These are phyloP conservation scores for Marasmius tenuissimus DNA, from an alignment of 1,284 basidiomycete species.

Conservation along the genomic window DNA sequence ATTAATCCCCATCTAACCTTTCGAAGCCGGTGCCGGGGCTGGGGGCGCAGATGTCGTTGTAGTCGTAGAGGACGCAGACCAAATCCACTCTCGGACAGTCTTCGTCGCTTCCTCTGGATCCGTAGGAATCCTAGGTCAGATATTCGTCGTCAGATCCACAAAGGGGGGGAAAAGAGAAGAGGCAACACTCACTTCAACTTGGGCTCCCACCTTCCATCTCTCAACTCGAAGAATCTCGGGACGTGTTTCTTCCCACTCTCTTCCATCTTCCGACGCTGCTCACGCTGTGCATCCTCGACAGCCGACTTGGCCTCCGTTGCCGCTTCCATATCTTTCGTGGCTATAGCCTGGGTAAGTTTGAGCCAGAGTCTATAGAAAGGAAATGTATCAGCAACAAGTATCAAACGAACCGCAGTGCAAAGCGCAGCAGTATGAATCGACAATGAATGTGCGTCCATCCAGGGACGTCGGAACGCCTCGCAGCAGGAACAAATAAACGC, in stretches of 20 bases:
- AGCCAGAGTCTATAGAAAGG: slow-evolving; percentile 69
- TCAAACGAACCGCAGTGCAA: no score
- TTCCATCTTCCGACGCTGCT: slow-evolving; percentile 76
- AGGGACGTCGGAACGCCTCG: no score
- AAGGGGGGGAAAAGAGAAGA: neutral
- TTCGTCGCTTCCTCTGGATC: slow-evolving; percentile 65
- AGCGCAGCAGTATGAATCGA: no score
- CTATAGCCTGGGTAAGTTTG: slow-evolving; percentile 86
- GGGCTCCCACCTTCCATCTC: slow-evolving; percentile 79
- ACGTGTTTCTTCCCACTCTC: slow-evolving; percentile 66
- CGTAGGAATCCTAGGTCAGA: slow-evolving; percentile 57
- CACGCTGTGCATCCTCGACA: slow-evolving; percentile 93
- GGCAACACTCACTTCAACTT: slow-evolving; percentile 61
- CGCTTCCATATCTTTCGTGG: slow-evolving; percentile 87
- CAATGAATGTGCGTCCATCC: no score
- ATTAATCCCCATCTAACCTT: neutral
- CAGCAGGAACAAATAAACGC: neutral
- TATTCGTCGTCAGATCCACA: neutral
- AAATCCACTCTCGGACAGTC: slow-evolving; percentile 53
- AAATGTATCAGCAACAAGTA: neutral
- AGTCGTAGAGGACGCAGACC: neutral
- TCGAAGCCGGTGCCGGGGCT: neutral
- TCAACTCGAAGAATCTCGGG: slow-evolving; percentile 82
- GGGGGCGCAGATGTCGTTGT: neutral
- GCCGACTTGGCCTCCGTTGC: slow-evolving; percentile 89